Percentiles rank a stretch among this genome's conserved stretches.
Evolutionary conservation across 2,329 filamentous ascomycete genomes (phyloP).

Genomic region (Biscogniauxia sp.): DNA sequence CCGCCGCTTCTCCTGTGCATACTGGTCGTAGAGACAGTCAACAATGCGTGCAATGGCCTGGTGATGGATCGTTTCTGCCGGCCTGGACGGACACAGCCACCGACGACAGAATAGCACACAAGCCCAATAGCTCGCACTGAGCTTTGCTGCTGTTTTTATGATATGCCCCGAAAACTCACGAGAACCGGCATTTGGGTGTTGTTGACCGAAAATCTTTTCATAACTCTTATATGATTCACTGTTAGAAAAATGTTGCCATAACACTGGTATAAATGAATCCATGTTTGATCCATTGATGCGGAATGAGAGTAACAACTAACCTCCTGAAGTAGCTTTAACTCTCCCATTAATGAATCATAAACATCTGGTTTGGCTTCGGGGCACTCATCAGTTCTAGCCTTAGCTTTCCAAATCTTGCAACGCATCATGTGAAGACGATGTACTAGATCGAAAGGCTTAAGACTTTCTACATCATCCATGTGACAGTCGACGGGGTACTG

Average conservation of each 20-base stretch:
- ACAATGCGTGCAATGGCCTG: neutral
- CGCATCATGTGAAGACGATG: neutral
- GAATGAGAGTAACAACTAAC: neutral
- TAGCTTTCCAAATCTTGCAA: constrained; percentile 1
- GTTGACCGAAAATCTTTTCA: neutral
- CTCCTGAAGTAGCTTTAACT: neutral
- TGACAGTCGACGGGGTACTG: neutral
- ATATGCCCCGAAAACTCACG: neutral
- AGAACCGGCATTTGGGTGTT: neutral
- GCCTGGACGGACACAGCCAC: neutral
- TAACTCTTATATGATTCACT: neutral
- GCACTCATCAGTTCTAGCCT: neutral
- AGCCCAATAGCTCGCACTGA: constrained; percentile 2
- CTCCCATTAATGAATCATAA: neutral
- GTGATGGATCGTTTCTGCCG: constrained; percentile 1
- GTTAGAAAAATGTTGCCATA: neutral
- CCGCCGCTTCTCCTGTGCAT: neutral
- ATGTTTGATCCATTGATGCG: neutral
- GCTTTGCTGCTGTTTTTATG: neutral
- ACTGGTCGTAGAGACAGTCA: neutral
- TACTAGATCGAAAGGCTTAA: neutral
- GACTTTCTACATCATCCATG: neutral
- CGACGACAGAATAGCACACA: constrained; percentile 9
- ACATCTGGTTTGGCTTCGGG: neutral
- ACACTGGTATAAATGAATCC: neutral